Evolutionary conservation across 2,329 filamentous ascomycete species (phyloP).

Genomic region (Fusarium verrucosum): DNA sequence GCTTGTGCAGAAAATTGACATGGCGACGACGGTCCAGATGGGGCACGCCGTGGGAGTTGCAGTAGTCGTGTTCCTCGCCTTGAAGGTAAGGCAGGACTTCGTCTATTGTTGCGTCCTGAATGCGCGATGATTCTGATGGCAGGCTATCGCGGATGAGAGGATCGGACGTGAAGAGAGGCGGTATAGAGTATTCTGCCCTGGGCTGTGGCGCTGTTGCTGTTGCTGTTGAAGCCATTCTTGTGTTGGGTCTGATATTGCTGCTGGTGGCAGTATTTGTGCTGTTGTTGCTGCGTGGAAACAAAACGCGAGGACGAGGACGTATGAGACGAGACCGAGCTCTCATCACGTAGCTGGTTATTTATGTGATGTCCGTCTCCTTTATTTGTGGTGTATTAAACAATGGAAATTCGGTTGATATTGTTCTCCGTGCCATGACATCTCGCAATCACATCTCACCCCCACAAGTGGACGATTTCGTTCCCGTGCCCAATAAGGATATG

Average conservation of each 20-base stretch:
- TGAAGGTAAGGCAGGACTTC: conserved; percentile 75
- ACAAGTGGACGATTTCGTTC: conserved; percentile 33
- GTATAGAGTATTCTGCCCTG: conserved; percentile 49
- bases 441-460: conserved; percentile 35
- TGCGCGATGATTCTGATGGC: conserved; percentile 71
- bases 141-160: conserved; percentile 74
- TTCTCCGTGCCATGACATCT: conserved; percentile 41
- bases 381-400: conserved; percentile 20
- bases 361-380: conserved; percentile 36
- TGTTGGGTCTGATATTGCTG: conserved; percentile 20
- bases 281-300: conserved; percentile 44
- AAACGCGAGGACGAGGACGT: conserved; percentile 46
- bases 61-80: conserved; percentile 59
- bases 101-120: conserved; percentile 74
- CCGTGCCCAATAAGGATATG: conserved; percentile 25
- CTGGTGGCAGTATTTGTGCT: conserved; percentile 8
- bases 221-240: conserved; percentile 25
- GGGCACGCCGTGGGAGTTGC: conserved; percentile 79
- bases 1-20: conserved; percentile 68
- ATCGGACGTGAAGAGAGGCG: conserved; percentile 64
- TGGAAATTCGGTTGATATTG: conserved; percentile 42
- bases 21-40: conserved; percentile 73
- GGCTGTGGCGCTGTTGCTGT: conserved; percentile 16
- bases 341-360: conserved; percentile 43
- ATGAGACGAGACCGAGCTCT: conserved; percentile 43